phyloP scores from a whole-genome alignment of 139 green algal species.

The Auxenochlorella pyrenoidosa region DNA sequence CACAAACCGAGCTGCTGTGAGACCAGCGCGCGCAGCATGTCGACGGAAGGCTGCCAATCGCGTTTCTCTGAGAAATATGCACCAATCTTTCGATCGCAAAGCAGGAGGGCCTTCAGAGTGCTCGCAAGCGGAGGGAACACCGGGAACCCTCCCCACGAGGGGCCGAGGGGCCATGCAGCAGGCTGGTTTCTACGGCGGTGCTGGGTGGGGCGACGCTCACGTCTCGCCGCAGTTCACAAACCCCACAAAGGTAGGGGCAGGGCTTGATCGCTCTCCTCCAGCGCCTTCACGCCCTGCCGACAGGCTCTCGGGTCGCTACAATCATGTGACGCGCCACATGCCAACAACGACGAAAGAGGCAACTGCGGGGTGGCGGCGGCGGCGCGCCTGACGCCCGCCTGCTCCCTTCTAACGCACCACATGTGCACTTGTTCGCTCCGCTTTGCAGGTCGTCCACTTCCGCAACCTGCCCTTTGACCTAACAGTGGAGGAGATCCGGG shows the following conservation, averaged over 20 bases:
- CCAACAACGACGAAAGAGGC: no score
- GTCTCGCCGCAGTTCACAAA: slow-evolving; percentile 10
- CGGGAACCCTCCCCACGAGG: no score
- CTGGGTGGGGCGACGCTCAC: background rate
- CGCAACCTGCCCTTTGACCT: slow-evolving; percentile 77
- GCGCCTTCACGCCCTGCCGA: background rate
- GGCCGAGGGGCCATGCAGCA: no score
- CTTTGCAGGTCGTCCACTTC: slow-evolving; percentile 73
- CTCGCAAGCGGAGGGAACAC: background rate
- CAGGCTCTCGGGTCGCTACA: background rate
- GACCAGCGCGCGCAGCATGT: no score
- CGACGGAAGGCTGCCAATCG: no score
- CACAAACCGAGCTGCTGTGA: no score
- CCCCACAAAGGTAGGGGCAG: slow-evolving; percentile 14
- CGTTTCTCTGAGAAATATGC: no score
- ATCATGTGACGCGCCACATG: background rate
- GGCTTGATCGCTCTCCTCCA: background rate
- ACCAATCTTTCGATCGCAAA: no score
- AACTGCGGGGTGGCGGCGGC: background rate
- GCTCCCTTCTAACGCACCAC: no score
- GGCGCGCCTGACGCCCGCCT: background rate
- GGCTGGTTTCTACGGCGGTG: background rate
- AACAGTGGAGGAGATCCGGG: slow-evolving; percentile 54
- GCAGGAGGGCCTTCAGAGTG: no score
- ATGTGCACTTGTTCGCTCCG: background rate